Evolutionary conservation across 2,329 filamentous ascomycete species (phyloP), one percentile per base, ranked within the genome.

Genomic region (Penicillium sp.): DNA sequence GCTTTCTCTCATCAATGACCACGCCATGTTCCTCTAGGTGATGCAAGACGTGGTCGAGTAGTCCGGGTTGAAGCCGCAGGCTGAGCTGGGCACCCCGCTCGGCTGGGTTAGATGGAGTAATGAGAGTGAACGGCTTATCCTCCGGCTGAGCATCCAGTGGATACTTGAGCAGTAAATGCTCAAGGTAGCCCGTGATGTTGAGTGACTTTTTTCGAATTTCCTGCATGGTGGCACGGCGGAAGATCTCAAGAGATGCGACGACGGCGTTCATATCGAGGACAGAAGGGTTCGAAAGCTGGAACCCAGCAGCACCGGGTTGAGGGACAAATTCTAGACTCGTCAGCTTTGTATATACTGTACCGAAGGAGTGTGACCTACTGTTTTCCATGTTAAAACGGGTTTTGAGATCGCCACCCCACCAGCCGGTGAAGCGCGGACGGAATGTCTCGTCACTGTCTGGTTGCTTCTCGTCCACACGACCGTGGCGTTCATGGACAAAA

Each of bases 321-420:
- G 91, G 90, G 36, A 85, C 76, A 71, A 95, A 95, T 51, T 78
- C 68, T 79, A 66, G 44, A 42, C 25, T 45, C 42, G 47, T 58
- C 44, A 65, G 48, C 28, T 28, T 22, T 27, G 11, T 2, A 13
- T 18, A 9, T 31, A 25, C 20, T 20, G 18, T 24, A 46, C 16
- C n/a, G 7, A 24, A 16, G 7, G 8, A 25, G 5, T n/a, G 13
- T 27, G 14, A 41, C 63, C 20, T 66, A 69, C 74, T 76, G 71
- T 90, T 92, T 50, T 86, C 84, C 91, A 96, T 96, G 59, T 83
- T 79, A 75, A 96, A 95, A 13, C 91, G 80, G 30, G 83, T 84
- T 44, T 76, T 72, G 71, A 90, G 90, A 72, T 91, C 87, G 47
- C 84, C 86, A 46, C 91, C 91, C 82, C 92, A 96, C 91, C 91